Evolutionary conservation across 345 rosid species (phyloP).

Genomic region (Citrus australasica): DNA sequence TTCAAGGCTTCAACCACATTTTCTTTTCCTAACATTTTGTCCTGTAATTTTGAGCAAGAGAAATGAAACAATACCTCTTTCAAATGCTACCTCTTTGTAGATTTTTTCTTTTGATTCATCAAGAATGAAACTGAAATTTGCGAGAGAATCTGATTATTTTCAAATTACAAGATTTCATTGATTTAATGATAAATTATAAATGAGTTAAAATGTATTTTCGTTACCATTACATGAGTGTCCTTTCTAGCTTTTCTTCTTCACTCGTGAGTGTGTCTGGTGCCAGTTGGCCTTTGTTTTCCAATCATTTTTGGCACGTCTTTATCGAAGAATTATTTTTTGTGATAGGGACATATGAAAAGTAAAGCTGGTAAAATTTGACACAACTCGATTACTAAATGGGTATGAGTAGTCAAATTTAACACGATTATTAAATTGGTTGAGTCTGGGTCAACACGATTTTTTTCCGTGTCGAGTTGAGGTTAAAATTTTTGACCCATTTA

Average conservation of each 20-base stretch:
- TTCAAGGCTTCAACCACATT: background rate
- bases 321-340: no score
- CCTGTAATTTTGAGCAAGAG: background rate
- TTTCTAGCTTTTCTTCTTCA: background rate
- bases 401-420: no score
- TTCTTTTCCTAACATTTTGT: background rate
- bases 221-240: background rate
- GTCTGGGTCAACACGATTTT: no score
- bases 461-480: no score
- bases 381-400: no score
- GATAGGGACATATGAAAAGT: no score
- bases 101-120: background rate
- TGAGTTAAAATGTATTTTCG: background rate
- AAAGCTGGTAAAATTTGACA: no score
- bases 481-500: no score
- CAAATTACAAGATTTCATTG: background rate
- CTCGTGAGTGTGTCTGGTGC: background rate
- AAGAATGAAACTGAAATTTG: background rate
- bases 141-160: background rate
- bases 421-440: no score
- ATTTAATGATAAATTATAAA: background rate
- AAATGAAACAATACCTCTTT: background rate
- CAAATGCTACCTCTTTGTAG: no score
- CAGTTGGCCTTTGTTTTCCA: background rate
- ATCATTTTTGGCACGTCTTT: background rate